phyloP scores from a whole-genome alignment of 768 basidiomycete genomes.

The Tylopilus sp. region DNA sequence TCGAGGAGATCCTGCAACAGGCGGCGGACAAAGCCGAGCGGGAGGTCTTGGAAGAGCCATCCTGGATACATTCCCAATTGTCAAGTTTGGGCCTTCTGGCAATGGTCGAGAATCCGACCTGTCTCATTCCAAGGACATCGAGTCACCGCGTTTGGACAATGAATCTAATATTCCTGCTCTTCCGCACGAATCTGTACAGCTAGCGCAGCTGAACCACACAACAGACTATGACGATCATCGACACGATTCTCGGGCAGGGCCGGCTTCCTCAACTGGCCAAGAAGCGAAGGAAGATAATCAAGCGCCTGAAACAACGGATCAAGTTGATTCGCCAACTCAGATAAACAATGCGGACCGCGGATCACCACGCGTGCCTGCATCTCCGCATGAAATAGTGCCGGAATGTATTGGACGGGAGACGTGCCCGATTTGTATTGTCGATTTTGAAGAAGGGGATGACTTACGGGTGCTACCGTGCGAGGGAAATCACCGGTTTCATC shows the following conservation, averaged over 20 bases:
- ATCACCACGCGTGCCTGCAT: not conserved
- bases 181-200: slow-evolving; percentile 10
- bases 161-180: not conserved
- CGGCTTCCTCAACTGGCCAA: not conserved
- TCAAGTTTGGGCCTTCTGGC: slow-evolving; percentile 64
- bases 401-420: slow-evolving; percentile 76
- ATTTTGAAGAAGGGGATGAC: slow-evolving; percentile 93
- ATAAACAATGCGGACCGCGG: not conserved
- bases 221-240: not conserved
- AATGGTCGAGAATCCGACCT: slow-evolving; percentile 10
- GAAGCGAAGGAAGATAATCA: slow-evolving; percentile 1
- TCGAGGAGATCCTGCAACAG: slow-evolving; percentile 28
- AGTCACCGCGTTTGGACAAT: slow-evolving; percentile 13
- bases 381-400: slow-evolving; percentile 37
- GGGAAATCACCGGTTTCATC: slow-evolving; percentile 87
- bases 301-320: slow-evolving; percentile 5
- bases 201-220: slow-evolving; percentile 2
- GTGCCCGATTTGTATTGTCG: slow-evolving; percentile 93
- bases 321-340: not conserved
- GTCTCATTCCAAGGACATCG: slow-evolving; percentile 31
- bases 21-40: slow-evolving; percentile 60
- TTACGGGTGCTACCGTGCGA: slow-evolving; percentile 88
- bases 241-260: not conserved
- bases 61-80: slow-evolving; percentile 91
- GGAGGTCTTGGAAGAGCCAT: slow-evolving; percentile 90